Evolutionary conservation across 129 eudicot genomes (phyloP), one percentile per base, ranked within the genome.

Genomic region (Apium graveolens): DNA sequence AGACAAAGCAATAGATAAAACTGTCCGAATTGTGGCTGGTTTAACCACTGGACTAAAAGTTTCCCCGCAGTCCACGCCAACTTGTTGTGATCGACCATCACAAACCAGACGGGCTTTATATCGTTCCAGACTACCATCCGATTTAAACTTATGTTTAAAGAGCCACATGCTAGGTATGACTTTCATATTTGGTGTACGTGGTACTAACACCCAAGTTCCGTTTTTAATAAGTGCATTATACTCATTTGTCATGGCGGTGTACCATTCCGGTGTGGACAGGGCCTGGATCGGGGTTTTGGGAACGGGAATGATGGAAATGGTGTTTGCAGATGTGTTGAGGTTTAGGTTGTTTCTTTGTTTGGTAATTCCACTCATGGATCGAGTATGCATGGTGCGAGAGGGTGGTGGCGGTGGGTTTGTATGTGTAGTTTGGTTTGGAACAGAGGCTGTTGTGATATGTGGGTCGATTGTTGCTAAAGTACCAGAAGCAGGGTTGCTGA

Each of bases 11-110:
- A 60, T 10, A n/a, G 12, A 8, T 10, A 60, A 8, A n/a, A 60
- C 26, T 8, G 68, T 60, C 12, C 31, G 34, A 60, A 60, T 60
- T 8, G 68, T 60, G 12, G 34, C 29, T 24, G 29, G 68, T 24
- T 60, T 60, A 26, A 60, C 68, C 68, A 60, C 48, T 44, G 48
- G 68, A 60, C 68, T 60, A n/a, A 60, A 60, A 60, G 68, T 60
- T 24, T 12, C 68, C n/a, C 26, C 68, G 9, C 68, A 60, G 26
- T 60, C 68, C 12, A 60, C 31, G 11, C 68, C 68, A n/a, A 60
- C 68, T 34, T 60, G 12, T 60, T 60, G 68, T 18, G 68, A 60
- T 7, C 31, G n/a, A n/a, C 32, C 32, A 60, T 60, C 21, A 1
- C n/a, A n/a, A 1, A 60, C 68, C n/a, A 60, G 68, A 21, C 31